Base-by-base conservation (phyloP, 768 basidiomycete species). In the Chlorophyllum brunneum region DNA sequence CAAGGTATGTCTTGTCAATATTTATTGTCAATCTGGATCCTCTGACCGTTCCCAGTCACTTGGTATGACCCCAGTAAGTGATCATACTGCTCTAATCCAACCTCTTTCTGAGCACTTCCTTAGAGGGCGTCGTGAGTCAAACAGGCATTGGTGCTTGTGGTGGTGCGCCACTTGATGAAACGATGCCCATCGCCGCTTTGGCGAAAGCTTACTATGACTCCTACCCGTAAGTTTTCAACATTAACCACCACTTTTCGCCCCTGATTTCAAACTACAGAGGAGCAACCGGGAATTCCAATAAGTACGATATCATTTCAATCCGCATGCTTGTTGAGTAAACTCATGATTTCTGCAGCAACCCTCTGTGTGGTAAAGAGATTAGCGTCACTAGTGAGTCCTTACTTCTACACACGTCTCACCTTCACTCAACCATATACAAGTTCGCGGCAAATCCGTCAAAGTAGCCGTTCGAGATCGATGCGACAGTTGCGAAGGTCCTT, bases 41-140 rank as follows among this genome's bases (percentile, higher is more conserved):
- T n/a, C n/a, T n/a, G n/a, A n/a, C n/a, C 15, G 15, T 18, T 15
- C 5, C 6, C 9, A 48, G 47, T 48, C 24, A 48, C 47, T 13
- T 48, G 8, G 13, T 48, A 48, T 39, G 47, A 48, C n/a, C 47
- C 47, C 13, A 26, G 47, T 48, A 38, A 39, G 33, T 27, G 6
- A 23, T 4, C 11, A 16, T 20, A 10, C 8, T 41, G 23, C 37
- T 18, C 20, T 24, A 11, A 24, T 24, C 16, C 18, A 20, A 23
- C 22, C 24, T 20, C 41, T 24, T 42, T 5, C 8, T 8, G 15
- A 24, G 8, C 26, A 36, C 16, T 13, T 36, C 4, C 5, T 36
- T 36, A 40, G 48, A 8, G 38, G 7, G 8, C 2, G 38, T 49
- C n/a, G 20, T 29, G 48, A 18, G n/a, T 6, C 3, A 29, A 18